These are phyloP conservation scores for Fraxinus nigra DNA, from an alignment of 305 asterid species.

Conservation along the genomic window DNA sequence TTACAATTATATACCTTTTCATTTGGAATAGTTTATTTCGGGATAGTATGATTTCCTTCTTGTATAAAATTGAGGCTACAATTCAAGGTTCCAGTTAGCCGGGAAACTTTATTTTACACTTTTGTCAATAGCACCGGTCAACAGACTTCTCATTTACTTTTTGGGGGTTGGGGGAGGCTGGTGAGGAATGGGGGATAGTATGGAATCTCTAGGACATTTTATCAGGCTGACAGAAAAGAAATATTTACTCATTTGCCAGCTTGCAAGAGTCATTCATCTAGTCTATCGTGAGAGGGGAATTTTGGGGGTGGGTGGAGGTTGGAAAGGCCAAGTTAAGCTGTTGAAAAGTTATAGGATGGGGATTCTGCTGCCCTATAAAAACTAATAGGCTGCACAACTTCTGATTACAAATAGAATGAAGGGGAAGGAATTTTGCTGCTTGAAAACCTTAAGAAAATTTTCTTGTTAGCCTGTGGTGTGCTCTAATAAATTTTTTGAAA, in stretches of 20 bases:
- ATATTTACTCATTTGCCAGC: neutral
- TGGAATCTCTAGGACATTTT: neutral
- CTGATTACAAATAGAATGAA: neutral
- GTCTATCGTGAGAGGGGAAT: neutral
- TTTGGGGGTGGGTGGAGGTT: neutral
- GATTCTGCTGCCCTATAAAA: neutral
- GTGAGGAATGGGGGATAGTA: neutral
- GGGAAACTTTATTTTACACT: neutral
- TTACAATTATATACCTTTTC: neutral
- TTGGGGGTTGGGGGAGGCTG: neutral
- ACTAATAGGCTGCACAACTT: neutral
- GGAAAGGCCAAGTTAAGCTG: neutral
- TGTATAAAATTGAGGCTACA: neutral
- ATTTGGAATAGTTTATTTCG: constrained; percentile 1
- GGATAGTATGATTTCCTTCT: neutral
- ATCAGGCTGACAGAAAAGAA: neutral
- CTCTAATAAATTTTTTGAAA: neutral
- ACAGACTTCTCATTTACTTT: neutral
- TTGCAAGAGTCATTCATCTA: neutral
- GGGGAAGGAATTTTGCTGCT: neutral
- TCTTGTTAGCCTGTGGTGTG: neutral
- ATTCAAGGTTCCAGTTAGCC: neutral
- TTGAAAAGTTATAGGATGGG: neutral
- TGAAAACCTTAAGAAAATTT: neutral
- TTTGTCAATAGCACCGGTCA: neutral